Conservation (phyloP, 495 filamentous ascomycete species). For the Lindgomyces ingoldianus region DNA sequence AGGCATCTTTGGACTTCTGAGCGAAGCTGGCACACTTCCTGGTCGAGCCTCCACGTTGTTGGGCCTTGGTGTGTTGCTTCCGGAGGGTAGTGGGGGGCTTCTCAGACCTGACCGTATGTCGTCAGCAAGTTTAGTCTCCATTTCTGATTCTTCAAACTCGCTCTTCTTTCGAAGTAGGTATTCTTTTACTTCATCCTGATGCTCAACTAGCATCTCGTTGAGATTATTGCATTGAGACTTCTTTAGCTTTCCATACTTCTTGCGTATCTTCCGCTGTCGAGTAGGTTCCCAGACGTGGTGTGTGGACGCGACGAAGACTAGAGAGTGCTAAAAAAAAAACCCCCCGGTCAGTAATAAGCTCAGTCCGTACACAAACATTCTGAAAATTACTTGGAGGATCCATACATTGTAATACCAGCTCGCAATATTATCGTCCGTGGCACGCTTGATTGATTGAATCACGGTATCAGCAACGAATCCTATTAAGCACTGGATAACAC, state of each 20-base stretch:
- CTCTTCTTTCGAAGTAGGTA: conserved; percentile 36
- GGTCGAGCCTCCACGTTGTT: conserved; percentile 3
- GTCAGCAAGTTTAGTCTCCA: neutral
- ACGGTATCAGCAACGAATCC: conserved; percentile 45
- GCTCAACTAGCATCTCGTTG: conserved; percentile 44
- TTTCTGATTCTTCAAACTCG: conserved; percentile 32
- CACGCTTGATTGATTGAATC: conserved; percentile 43
- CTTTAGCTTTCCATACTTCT: conserved; percentile 44
- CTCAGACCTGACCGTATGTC: conserved; percentile 1
- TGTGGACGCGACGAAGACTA: conserved; percentile 67
- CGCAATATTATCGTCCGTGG: conserved; percentile 45
- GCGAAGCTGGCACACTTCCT: conserved; percentile 7
- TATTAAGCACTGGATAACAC: conserved; percentile 33
- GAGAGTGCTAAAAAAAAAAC: conserved; percentile 42
- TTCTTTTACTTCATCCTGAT: conserved; percentile 39
- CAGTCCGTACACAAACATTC: too few species aligned
- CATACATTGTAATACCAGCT: conserved; percentile 47
- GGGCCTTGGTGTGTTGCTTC: conserved; percentile 1
- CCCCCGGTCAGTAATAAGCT: too few species aligned
- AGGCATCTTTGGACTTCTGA: conserved; percentile 27
- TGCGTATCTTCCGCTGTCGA: conserved; percentile 37
- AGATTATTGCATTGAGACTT: conserved; percentile 34
- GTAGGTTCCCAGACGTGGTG: conserved; percentile 68
- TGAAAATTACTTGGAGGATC: too few species aligned
- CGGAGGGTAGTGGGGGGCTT: conserved; percentile 3